Conservation (phyloP, 495 filamentous ascomycete genomes). For the Zalerion maritima region DNA sequence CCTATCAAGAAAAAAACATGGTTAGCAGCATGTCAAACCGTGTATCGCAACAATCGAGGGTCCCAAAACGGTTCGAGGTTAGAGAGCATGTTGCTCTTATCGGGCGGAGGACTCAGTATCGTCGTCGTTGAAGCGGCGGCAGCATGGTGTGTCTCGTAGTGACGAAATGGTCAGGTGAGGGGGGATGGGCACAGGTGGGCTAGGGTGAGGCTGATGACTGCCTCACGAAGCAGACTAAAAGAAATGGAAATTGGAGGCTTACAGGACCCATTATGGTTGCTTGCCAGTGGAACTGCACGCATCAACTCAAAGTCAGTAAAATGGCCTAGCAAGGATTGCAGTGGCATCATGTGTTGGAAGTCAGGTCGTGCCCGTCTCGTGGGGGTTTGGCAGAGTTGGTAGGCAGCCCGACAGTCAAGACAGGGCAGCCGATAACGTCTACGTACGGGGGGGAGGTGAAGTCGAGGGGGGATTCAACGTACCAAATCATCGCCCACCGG, state of each 20-base stretch:
- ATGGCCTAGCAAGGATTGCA: constrained; percentile 5
- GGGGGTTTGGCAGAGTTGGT: too few relatives aligned
- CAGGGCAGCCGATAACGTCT: too few relatives aligned
- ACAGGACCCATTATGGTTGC: constrained; percentile 99
- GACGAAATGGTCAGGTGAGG: constrained; percentile 1
- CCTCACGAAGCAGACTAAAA: not conserved
- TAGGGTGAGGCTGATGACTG: not conserved
- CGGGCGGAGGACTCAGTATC: too few relatives aligned
- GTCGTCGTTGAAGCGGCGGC: constrained; percentile 3
- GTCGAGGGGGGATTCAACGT: constrained; percentile 27
- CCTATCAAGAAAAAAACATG: constrained; percentile 26
- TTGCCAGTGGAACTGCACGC: constrained; percentile 92
- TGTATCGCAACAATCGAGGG: too few relatives aligned
- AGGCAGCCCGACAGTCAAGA: too few relatives aligned
- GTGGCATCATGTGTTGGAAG: constrained; percentile 7
- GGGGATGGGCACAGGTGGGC: not conserved
- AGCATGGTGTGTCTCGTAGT: not conserved
- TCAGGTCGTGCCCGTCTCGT: constrained; percentile 3
- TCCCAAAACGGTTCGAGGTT: too few relatives aligned
- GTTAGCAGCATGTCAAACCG: too few relatives aligned
- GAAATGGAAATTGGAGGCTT: constrained; percentile 32
- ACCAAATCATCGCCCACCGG: constrained; percentile 96
- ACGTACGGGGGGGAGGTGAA: too few relatives aligned
- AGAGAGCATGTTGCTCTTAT: too few relatives aligned
- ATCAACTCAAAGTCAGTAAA: constrained; percentile 19